These are phyloP conservation scores for Chytriomyces sp. DNA, from an alignment of 192 early-diverging fungal genomes.

Conservation along the genomic window DNA sequence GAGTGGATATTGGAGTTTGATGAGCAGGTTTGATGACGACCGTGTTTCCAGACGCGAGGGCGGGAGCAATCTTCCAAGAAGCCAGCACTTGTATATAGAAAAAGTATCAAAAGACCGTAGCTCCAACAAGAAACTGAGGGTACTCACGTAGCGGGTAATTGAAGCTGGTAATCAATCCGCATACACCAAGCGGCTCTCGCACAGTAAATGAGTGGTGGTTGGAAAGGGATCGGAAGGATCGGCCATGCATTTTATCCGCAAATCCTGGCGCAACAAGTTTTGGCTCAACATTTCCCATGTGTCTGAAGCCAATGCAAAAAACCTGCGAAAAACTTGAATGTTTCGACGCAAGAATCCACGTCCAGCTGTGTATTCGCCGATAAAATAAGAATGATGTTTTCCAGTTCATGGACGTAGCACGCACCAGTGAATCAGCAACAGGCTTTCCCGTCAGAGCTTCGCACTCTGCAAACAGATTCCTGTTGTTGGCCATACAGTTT, in stretches of 20 bases:
- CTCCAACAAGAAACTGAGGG: neutral
- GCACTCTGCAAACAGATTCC: slow-evolving; percentile 10
- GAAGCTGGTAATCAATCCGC: slow-evolving; percentile 61
- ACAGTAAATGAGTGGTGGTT: slow-evolving; percentile 47
- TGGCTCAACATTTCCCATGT: neutral
- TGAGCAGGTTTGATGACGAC: slow-evolving; percentile 77
- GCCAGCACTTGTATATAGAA: slow-evolving; percentile 63
- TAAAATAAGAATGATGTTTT: neutral
- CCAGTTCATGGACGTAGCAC: neutral
- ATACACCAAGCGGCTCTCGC: slow-evolving; percentile 56
- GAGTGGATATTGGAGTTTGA: slow-evolving; percentile 39
- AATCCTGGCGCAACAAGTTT: slow-evolving; percentile 1
- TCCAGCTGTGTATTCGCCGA: slow-evolving; percentile 17
- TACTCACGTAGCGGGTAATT: slow-evolving; percentile 64
- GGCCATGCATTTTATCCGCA: slow-evolving; percentile 1
- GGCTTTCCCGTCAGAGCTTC: slow-evolving; percentile 39
- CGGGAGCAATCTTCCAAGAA: slow-evolving; percentile 80
- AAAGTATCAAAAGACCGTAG: slow-evolving; percentile 78
- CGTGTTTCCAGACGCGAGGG: slow-evolving; percentile 73
- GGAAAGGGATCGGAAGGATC: neutral
- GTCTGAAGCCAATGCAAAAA: neutral
- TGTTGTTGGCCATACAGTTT: slow-evolving; percentile 17
- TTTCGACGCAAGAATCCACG: slow-evolving; percentile 15
- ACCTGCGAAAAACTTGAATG: slow-evolving; percentile 8
- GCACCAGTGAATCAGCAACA: slow-evolving; percentile 6